These are phyloP conservation scores for Globisporangium cederbergense DNA, from an alignment of 352 stramenopile genomes.

Conservation along the genomic window DNA sequence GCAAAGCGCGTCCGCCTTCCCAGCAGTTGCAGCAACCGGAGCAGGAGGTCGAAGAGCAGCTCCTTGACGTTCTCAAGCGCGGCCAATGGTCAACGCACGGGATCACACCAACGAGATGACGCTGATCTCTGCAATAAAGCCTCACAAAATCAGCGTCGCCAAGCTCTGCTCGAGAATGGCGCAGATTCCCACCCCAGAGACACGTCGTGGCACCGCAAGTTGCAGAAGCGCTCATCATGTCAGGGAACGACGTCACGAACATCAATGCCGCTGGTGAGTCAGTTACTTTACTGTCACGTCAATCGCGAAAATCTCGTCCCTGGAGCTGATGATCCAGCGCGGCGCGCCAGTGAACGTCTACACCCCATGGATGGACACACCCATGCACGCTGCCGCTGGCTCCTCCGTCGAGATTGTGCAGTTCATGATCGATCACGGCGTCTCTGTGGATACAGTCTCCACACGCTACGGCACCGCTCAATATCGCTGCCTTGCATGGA, in stretches of 20 bases:
- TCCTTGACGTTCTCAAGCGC: background rate
- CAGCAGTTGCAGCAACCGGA: background rate
- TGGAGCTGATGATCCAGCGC: background rate
- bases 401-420: background rate
- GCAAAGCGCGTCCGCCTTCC: background rate
- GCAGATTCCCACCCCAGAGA: background rate
- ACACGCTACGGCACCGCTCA: background rate
- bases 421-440: background rate
- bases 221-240: background rate
- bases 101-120: background rate
- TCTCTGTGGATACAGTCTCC: background rate
- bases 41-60: background rate
- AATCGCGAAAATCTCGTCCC: background rate
- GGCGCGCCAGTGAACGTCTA: background rate
- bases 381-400: background rate
- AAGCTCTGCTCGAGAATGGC: slow-evolving; percentile 1
- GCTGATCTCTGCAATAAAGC: background rate
- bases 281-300: background rate
- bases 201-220: background rate
- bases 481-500: background rate
- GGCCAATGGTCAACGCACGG: background rate
- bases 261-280: background rate
- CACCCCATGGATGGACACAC: background rate
- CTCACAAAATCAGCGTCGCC: background rate
- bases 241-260: background rate